A percentile compares a stretch with the other conserved stretches of the same genome.
phyloP scores from a whole-genome alignment of 169 alveolate genomes.

The Blepharisma undulans region DNA sequence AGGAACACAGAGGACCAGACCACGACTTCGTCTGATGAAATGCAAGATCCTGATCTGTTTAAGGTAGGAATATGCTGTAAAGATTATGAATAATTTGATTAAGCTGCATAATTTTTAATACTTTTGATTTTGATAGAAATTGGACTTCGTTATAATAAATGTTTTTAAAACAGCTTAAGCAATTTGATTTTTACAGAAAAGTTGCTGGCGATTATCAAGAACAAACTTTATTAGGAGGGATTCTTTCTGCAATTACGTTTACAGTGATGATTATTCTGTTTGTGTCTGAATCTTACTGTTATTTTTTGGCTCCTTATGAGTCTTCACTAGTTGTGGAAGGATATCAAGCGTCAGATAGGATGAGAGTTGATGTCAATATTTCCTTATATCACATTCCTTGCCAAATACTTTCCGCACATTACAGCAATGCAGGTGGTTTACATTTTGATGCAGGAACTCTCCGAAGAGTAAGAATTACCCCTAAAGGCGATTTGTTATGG shows the following conservation, averaged over 20 bases:
- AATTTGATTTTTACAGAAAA: slow-evolving; percentile 27
- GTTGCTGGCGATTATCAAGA: background rate
- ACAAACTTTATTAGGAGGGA: slow-evolving; percentile 6
- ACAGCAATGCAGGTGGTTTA: background rate
- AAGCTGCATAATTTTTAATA: background rate
- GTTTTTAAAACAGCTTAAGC: background rate
- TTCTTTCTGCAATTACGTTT: background rate
- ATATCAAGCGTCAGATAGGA: background rate
- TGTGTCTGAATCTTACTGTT: background rate
- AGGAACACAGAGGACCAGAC: slow-evolving; percentile 29
- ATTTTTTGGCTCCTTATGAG: background rate
- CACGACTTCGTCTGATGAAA: slow-evolving; percentile 38
- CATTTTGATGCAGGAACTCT: slow-evolving; percentile 10
- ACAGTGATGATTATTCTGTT: slow-evolving; percentile 1
- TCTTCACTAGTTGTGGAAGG: background rate
- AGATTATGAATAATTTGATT: slow-evolving; percentile 25
- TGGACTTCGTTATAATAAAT: background rate
- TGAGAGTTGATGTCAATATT: slow-evolving; percentile 23
- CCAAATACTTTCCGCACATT: background rate
- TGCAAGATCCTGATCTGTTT: slow-evolving; percentile 45
- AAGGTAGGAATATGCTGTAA: slow-evolving; percentile 38
- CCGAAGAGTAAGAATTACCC: background rate
- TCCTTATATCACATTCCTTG: background rate
- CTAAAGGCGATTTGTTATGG: background rate
- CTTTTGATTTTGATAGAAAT: too few species aligned